Conservation (phyloP, 805 yeast species). For the Wickerhamiella brachini region DNA sequence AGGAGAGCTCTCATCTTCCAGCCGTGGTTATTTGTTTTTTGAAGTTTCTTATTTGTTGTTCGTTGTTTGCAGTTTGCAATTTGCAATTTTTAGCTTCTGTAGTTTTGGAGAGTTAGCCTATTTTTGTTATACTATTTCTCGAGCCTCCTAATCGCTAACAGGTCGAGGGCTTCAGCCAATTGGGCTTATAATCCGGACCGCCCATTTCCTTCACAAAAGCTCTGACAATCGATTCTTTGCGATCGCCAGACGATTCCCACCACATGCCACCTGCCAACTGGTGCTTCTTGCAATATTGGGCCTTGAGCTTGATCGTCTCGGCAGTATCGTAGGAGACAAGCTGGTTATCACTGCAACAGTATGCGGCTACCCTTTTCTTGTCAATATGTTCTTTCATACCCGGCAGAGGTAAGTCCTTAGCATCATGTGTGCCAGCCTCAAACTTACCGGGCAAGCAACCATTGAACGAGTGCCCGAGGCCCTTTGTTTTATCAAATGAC, state of each 20-base stretch:
- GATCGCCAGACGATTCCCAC: conserved; percentile 89
- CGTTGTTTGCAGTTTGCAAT: too few relatives aligned
- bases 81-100: too few relatives aligned
- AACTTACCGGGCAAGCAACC: conserved; percentile 31
- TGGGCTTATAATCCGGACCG: background rate
- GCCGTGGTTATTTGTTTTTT: too few relatives aligned
- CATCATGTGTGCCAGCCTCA: conserved; percentile 39
- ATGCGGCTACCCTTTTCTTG: conserved; percentile 37
- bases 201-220: conserved; percentile 7
- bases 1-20: too few relatives aligned
- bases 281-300: conserved; percentile 35
- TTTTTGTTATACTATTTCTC: background rate
- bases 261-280: conserved; percentile 76
- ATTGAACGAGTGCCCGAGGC: conserved; percentile 31
- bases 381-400: conserved; percentile 40
- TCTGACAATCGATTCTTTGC: conserved; percentile 16
- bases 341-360: conserved; percentile 31
- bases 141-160: too few relatives aligned
- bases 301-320: conserved; percentile 41
- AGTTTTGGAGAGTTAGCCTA: too few relatives aligned
- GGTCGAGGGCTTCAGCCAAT: background rate
- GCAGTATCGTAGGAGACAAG: conserved; percentile 56
- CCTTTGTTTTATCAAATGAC: conserved; percentile 31
- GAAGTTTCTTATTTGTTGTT: too few relatives aligned
- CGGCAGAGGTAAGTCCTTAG: conserved; percentile 38